Evolutionary conservation across 805 yeast species (phyloP), one percentile per base, ranked within the genome.

Genomic region (Candida suzukii): DNA sequence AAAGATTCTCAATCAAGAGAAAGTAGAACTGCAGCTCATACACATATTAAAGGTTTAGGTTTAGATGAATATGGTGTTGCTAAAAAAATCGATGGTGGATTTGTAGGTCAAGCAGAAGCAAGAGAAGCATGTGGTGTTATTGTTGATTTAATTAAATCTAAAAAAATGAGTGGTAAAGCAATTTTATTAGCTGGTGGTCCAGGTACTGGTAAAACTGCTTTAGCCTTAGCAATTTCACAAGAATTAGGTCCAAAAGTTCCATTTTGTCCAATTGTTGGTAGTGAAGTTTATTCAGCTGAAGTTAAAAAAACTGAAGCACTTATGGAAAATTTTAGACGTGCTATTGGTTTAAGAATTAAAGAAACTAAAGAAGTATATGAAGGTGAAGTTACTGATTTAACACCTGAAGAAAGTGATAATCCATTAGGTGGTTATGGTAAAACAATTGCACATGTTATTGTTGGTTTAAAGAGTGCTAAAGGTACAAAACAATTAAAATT

Each of bases 381-480:
- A 63, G 99, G 99, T 48, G 99, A 93, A 63, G 96, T 93, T 39
- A 91, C 95, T 21, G 99, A 91, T 61, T 71, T 91, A 53, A 83
- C 91, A 2, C 96, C 96, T 3, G 96, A 88, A 64, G 98, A 93
- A 67, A 84, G 95, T 26, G 97, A 91, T 63, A 87, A 93, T 64
- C 96, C 98, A 19, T 70, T 91, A 49, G 97, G 98, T 37, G 98
- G 98, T 7, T 95, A 93, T 61, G 99, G 99, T 45, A 93, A 93
- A 64, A 88, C 98, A 24, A 88, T 93, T 41, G 57, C 88, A 43
- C 96, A 93, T 61, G 99, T 93, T 19, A 75, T 93, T 39, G 91
- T 93, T 30, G 97, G 98, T 6, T 74, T 93, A 52, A 88, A 88
- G 64, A 83, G 95, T 27, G 93, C 93, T 25, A 84, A 85, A 63